These are phyloP conservation scores for Cavenderia fasciculata DNA, from an alignment of 78 protist species.

Conservation along the genomic window DNA sequence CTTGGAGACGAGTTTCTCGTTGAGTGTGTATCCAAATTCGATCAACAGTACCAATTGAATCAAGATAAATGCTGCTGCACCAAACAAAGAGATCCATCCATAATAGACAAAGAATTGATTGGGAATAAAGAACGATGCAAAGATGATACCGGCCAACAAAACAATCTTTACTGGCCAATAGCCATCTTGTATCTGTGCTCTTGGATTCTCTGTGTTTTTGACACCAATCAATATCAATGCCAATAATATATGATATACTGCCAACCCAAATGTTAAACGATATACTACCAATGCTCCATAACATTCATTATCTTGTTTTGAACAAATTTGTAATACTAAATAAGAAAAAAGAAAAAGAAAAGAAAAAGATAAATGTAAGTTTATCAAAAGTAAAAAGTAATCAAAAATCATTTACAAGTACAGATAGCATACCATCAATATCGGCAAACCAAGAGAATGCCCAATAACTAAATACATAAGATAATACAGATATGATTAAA, in stretches of 20 bases:
- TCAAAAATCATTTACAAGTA: no score
- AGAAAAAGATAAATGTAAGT: no score
- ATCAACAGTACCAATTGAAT: conserved; percentile 70
- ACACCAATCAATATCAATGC: conserved; percentile 62
- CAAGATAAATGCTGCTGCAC: conserved; percentile 75
- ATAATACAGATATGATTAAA: conserved; percentile 29
- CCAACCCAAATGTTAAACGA: conserved; percentile 72
- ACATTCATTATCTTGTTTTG: conserved; percentile 41
- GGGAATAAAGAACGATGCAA: conserved; percentile 80
- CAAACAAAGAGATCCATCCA: conserved; percentile 59
- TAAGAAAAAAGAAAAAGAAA: no score
- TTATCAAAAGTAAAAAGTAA: no score
- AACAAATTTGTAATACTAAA: conserved; percentile 54
- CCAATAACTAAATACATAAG: conserved; percentile 44
- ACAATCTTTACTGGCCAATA: conserved; percentile 73
- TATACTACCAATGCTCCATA: conserved; percentile 65
- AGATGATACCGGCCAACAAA: conserved; percentile 30
- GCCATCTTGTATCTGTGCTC: conserved; percentile 76
- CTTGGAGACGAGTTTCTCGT: conserved; percentile 49
- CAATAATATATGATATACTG: conserved; percentile 69
- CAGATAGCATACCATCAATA: conserved; percentile 31
- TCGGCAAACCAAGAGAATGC: conserved; percentile 30
- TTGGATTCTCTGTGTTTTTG: conserved; percentile 7
- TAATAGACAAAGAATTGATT: conserved; percentile 49
- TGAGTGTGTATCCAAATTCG: conserved; percentile 68